Evolutionary conservation across 257 asterid genomes (phyloP).

Genomic region (Osmanthus fragrans): DNA sequence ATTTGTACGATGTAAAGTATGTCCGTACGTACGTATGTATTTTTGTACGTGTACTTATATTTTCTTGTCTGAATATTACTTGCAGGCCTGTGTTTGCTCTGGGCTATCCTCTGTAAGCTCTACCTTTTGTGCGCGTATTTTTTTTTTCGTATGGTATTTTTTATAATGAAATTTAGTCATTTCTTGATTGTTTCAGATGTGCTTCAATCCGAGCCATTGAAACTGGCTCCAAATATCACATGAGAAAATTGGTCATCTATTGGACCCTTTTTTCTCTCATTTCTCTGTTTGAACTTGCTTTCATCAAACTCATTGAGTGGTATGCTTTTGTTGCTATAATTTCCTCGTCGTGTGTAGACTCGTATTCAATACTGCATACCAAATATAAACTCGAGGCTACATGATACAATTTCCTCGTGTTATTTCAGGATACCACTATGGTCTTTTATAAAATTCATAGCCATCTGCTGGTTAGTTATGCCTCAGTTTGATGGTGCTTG

Average conservation of each 20-base stretch:
- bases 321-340: constrained; percentile 11
- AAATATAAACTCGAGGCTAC: too few relatives aligned
- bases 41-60: background rate
- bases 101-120: constrained; percentile 53
- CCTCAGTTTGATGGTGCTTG: constrained; percentile 41
- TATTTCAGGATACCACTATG: constrained; percentile 47
- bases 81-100: constrained; percentile 53
- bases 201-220: constrained; percentile 49
- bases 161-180: background rate
- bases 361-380: too few relatives aligned
- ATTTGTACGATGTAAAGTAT: background rate
- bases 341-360: too few relatives aligned
- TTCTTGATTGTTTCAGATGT: constrained; percentile 31
- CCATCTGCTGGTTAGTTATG: constrained; percentile 37
- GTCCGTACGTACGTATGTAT: constrained; percentile 15
- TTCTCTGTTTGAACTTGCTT: constrained; percentile 40
- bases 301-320: constrained; percentile 34
- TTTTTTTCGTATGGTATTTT: background rate
- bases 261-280: constrained; percentile 41
- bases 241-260: constrained; percentile 46
- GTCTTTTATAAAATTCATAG: constrained; percentile 32
- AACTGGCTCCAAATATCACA: constrained; percentile 31
- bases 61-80: background rate
- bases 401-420: background rate
- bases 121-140: background rate